phyloP scores from a whole-genome alignment of 169 alveolate genomes.

The Eimeria acervulina region DNA sequence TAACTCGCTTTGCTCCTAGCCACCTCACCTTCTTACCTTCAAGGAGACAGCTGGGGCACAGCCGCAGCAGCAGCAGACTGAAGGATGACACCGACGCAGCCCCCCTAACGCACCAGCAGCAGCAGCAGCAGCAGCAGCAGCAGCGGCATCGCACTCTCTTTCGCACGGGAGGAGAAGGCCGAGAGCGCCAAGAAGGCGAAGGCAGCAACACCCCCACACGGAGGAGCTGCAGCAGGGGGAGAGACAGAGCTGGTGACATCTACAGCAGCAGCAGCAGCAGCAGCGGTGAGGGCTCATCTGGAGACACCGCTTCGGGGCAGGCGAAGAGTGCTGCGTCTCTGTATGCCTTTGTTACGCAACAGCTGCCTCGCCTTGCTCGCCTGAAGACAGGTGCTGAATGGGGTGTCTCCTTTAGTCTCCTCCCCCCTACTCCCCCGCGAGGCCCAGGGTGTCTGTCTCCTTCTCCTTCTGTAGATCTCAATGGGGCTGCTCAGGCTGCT shows the following conservation, averaged over 20 bases:
- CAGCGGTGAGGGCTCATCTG: background rate
- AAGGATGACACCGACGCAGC: too few relatives aligned
- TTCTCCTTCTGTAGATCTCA: background rate
- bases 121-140: background rate
- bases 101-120: constrained; percentile 30
- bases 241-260: background rate
- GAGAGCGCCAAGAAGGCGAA: background rate
- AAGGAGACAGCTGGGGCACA: too few relatives aligned
- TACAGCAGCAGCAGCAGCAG: constrained; percentile 52
- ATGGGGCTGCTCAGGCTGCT: background rate
- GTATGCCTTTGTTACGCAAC: constrained; percentile 68
- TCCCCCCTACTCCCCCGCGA: background rate
- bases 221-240: background rate
- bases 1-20: too few relatives aligned
- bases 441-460: background rate
- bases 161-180: background rate
- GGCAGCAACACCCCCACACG: background rate
- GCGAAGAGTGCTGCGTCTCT: constrained; percentile 73
- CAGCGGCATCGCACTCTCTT: background rate
- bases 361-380: constrained; percentile 64
- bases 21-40: too few relatives aligned
- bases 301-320: constrained; percentile 21
- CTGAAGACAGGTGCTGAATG: constrained; percentile 5
- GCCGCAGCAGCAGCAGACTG: too few relatives aligned
- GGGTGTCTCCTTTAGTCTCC: background rate